Percentiles rank a stretch among this genome's conserved stretches.
Conservation (phyloP, 2,329 filamentous ascomycete species). For the Aspergillus uvarum region DNA sequence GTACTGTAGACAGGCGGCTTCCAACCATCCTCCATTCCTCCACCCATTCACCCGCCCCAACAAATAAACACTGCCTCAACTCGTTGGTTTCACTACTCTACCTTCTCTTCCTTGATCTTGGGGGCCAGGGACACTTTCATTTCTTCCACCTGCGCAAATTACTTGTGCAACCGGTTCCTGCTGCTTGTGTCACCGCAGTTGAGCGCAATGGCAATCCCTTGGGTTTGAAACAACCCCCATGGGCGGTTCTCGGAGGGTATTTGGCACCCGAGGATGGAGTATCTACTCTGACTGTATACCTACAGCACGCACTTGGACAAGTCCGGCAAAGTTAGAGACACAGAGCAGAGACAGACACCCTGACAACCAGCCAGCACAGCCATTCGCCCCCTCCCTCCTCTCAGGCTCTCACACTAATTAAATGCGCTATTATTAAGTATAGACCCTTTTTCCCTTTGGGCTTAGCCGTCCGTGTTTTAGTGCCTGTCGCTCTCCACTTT, state of each 20-base stretch:
- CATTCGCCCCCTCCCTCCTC: not conserved
- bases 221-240: not conserved
- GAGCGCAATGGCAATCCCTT: not conserved
- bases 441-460: not conserved
- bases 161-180: not conserved
- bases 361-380: not conserved
- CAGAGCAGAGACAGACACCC: too few relatives aligned
- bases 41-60: not conserved
- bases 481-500: not conserved
- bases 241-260: not conserved
- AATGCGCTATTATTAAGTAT: not conserved
- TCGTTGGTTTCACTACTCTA: not conserved
- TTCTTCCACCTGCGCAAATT: not conserved
- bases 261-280: not conserved
- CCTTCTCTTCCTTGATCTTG: not conserved
- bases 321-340: not conserved
- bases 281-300: too few relatives aligned
- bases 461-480: not conserved
- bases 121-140: not conserved
- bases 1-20: not conserved
- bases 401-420: too few relatives aligned
- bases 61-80: not conserved
- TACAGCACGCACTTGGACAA: not conserved
- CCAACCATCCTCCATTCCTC: not conserved
- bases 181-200: not conserved